Evolutionary conservation across 1,139 yeast species (phyloP).

Genomic region (Yueomyces sp.): DNA sequence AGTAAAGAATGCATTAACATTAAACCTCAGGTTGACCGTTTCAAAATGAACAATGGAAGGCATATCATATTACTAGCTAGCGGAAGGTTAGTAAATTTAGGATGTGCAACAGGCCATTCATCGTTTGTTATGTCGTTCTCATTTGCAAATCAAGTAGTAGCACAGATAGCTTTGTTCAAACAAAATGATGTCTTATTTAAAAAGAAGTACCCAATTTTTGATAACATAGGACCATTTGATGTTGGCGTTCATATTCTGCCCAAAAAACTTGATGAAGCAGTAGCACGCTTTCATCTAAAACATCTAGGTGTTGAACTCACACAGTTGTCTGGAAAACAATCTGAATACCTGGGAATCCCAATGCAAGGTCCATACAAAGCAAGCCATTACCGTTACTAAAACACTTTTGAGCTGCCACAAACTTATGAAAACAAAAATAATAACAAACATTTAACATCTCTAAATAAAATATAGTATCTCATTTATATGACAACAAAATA

Average conservation of each 20-base stretch:
- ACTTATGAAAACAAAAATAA: no score
- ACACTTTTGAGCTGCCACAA: no score
- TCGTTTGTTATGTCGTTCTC: constrained; percentile 99
- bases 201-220: constrained; percentile 36
- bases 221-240: constrained; percentile 37
- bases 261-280: constrained; percentile 96
- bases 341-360: constrained; percentile 90
- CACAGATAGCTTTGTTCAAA: constrained; percentile 95
- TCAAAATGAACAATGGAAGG: constrained; percentile 75
- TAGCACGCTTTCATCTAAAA: constrained; percentile 89
- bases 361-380: constrained; percentile 94
- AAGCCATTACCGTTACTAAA: constrained; percentile 91
- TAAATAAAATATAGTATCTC: not conserved
- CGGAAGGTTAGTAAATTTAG: constrained; percentile 98
- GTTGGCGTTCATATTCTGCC: constrained; percentile 93
- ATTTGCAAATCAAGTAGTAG: constrained; percentile 97
- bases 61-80: constrained; percentile 94
- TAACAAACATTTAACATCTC: not conserved
- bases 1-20: constrained; percentile 84
- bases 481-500: no score
- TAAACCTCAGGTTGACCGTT: constrained; percentile 99
- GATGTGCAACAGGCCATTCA: constrained; percentile 99
- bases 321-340: constrained; percentile 62
- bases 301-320: constrained; percentile 88
- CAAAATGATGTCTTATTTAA: constrained; percentile 40